Evolutionary conservation across 192 early-diverging fungal genomes (phyloP).

Genomic region (Coemansia nantahalensis): DNA sequence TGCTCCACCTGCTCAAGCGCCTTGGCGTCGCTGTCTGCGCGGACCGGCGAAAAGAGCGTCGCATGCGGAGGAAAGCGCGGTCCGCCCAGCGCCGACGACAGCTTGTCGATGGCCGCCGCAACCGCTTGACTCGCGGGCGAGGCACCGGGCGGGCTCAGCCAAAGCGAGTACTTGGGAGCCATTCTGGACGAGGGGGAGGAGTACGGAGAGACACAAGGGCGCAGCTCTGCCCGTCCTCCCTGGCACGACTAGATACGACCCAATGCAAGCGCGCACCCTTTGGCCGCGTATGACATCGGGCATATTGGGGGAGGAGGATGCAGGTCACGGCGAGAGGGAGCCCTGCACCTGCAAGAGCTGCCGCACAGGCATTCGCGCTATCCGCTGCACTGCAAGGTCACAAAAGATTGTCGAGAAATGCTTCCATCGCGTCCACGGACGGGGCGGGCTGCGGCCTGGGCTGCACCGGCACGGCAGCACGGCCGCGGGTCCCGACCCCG

Average conservation of each 20-base stretch:
- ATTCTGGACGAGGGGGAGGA: neutral
- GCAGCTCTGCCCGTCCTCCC: too few species aligned
- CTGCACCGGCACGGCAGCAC: too few species aligned
- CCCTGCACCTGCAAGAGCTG: too few species aligned
- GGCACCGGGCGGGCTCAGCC: conserved; percentile 26
- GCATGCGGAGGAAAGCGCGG: conserved; percentile 27
- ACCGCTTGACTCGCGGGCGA: conserved; percentile 7
- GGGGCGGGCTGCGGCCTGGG: neutral
- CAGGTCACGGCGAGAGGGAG: too few species aligned
- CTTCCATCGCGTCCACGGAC: conserved; percentile 37
- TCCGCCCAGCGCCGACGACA: conserved; percentile 7
- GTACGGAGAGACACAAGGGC: too few species aligned
- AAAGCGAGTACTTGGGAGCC: conserved; percentile 37
- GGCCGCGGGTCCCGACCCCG: neutral
- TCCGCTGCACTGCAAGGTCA: too few species aligned
- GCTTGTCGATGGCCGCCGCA: conserved; percentile 5
- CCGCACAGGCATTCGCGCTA: too few species aligned
- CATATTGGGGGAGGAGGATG: too few species aligned
- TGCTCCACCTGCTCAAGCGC: conserved; percentile 14
- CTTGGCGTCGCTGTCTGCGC: conserved; percentile 12
- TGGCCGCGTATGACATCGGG: too few species aligned
- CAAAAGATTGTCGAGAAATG: conserved; percentile 38
- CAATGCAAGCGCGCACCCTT: too few species aligned
- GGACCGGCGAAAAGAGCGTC: conserved; percentile 34
- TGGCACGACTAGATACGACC: too few species aligned